A percentile compares a stretch with the other conserved stretches of the same genome.
phyloP scores from a whole-genome alignment of 441 rosid species.

The Bocquillonia castaneifolia region DNA sequence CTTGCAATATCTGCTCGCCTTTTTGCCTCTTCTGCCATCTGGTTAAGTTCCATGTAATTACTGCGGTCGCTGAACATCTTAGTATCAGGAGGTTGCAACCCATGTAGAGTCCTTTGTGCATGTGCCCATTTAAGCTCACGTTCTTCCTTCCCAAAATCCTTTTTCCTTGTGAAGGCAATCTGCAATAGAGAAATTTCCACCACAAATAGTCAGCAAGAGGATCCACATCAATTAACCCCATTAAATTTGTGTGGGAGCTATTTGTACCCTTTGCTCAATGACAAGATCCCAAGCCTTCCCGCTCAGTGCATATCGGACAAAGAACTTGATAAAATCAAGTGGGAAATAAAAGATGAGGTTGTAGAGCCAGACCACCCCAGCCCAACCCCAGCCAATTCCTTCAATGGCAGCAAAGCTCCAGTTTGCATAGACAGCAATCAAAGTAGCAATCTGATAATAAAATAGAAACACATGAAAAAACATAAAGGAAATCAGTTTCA shows the following conservation, averaged over 20 bases:
- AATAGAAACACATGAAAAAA: conserved; percentile 1
- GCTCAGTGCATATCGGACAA: conserved; percentile 84
- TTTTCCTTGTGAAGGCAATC: conserved; percentile 94
- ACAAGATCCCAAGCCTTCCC: conserved; percentile 99
- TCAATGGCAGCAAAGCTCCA: conserved; percentile 96
- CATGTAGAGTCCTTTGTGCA: conserved; percentile 90
- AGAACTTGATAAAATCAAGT: conserved; percentile 83
- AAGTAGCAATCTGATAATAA: conserved; percentile 69
- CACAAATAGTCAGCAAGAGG: background rate
- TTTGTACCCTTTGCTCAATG: conserved; percentile 86
- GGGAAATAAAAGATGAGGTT: conserved; percentile 80
- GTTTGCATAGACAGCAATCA: conserved; percentile 90
- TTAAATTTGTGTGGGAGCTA: conserved; percentile 1
- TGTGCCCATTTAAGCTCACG: conserved; percentile 99
- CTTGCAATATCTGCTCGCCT: conserved; percentile 98
- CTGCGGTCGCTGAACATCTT: conserved; percentile 83
- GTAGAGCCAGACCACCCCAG: conserved; percentile 95
- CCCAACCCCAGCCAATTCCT: conserved; percentile 99
- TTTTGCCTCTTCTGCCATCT: conserved; percentile 96
- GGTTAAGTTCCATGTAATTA: conserved; percentile 76
- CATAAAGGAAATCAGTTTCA: conserved; percentile 8
- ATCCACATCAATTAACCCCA: background rate
- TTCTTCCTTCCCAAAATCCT: conserved; percentile 91
- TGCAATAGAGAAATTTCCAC: conserved; percentile 28
- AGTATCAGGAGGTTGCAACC: conserved; percentile 82